Percentiles rank a stretch among this genome's conserved stretches.
Conservation (phyloP, 2,329 filamentous ascomycete species). For the Aspergillus oerlinghausenensis region DNA sequence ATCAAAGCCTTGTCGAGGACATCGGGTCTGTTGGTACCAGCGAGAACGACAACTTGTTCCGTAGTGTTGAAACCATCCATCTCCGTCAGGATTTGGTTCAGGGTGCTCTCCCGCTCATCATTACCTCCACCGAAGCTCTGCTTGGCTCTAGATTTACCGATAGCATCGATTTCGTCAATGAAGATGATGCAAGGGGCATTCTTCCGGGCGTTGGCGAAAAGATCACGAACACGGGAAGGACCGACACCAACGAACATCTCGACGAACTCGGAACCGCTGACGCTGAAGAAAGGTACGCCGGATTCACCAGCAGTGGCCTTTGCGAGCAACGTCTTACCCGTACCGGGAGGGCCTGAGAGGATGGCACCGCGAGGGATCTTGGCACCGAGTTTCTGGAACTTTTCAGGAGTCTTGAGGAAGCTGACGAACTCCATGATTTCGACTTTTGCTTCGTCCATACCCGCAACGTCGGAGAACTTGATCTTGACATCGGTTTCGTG, state of each 20-base stretch:
- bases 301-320: slow-evolving; percentile 98
- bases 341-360: slow-evolving; percentile 93
- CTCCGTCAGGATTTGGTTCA: slow-evolving; percentile 97
- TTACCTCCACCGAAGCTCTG: slow-evolving; percentile 83
- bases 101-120: slow-evolving; percentile 91
- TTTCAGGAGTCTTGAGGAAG: slow-evolving; percentile 88
- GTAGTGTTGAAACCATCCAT: slow-evolving; percentile 99
- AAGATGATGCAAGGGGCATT: slow-evolving; percentile 98
- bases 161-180: slow-evolving; percentile 98
- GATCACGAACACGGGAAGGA: slow-evolving; percentile 86
- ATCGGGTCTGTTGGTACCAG: slow-evolving; percentile 93
- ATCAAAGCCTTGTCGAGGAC: slow-evolving; percentile 92
- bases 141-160: slow-evolving; percentile 84
- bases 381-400: slow-evolving; percentile 88
- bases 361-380: slow-evolving; percentile 98
- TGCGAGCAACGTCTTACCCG: slow-evolving; percentile 93
- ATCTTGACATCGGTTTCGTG: slow-evolving; percentile 95
- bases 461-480: slow-evolving; percentile 94
- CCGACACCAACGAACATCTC: slow-evolving; percentile 99
- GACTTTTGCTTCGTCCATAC: slow-evolving; percentile 95
- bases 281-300: slow-evolving; percentile 94
- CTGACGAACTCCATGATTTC: slow-evolving; percentile 99
- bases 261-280: slow-evolving; percentile 97
- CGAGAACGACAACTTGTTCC: slow-evolving; percentile 93
- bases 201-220: slow-evolving; percentile 92